Percentiles rank a stretch among this genome's conserved stretches.
These are phyloP conservation scores for Ilyonectria destructans DNA, from an alignment of 2,329 filamentous ascomycete genomes.

Conservation along the genomic window DNA sequence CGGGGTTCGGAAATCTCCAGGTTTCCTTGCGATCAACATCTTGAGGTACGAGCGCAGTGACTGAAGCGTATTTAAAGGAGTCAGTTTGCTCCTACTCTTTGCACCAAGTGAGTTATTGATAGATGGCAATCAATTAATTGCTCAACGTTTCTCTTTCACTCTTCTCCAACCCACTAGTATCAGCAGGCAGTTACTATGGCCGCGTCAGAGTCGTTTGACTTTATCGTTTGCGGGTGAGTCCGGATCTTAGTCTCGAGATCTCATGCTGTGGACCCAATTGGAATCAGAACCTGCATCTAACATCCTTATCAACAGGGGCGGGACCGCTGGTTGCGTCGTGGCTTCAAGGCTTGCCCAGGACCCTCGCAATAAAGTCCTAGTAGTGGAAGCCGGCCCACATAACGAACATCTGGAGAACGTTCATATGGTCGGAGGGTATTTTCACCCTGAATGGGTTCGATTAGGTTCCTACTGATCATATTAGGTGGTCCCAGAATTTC, in stretches of 20 bases:
- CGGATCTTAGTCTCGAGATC: not conserved
- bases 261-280: no score
- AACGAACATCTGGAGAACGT: constrained; percentile 64
- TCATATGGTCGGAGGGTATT: constrained; percentile 65
- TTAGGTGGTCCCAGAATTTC: constrained; percentile 61
- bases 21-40: no score
- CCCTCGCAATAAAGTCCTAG: constrained; percentile 49
- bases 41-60: no score
- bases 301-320: constrained; percentile 46
- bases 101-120: no score
- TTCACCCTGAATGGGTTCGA: not conserved
- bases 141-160: no score
- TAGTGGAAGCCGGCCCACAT: constrained; percentile 57
- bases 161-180: no score
- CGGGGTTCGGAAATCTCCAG: no score
- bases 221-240: constrained; percentile 54
- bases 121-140: no score
- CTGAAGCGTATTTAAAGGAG: no score
- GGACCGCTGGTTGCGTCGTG: constrained; percentile 58
- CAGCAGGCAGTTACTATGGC: no score
- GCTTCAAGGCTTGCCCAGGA: constrained; percentile 56
- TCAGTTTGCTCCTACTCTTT: no score
- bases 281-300: constrained; percentile 10
- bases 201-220: constrained; percentile 38
- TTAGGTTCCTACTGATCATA: constrained; percentile 14